Evolutionary conservation across 1,284 basidiomycete species (phyloP), one percentile per base, ranked within the genome.

Genomic region (Porphyrellus sp.): DNA sequence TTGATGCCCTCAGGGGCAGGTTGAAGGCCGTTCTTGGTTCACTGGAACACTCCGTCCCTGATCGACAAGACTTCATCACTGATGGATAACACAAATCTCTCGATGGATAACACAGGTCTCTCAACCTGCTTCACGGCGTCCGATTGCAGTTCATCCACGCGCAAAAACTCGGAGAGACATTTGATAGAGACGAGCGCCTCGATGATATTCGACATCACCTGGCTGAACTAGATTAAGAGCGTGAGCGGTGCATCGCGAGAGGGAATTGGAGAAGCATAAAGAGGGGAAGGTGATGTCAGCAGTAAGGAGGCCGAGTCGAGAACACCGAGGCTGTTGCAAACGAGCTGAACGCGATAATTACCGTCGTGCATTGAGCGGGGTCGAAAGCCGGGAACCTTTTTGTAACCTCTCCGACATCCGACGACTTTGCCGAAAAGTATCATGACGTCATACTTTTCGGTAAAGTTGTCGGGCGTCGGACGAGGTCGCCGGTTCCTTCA

Each of bases 251-350:
- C 86, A 96, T 93, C 1, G 85, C 88, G 31, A 98, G 77, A 21
- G 95, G 93, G 75, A 97, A 90, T 60, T 87, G 81, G 30, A 98
- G 76, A 0, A 98, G 78, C 79, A 92, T 89, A 75, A 98, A 98
- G 35, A 98, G 76, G 95, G 95, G 79, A 98, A 98, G 61, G 98
- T 93, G 56, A 94, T 76, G 63, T 97, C 93, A 2, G 90, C 83
- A 0, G 95, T 98, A 5, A 98, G 72, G 2, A n/a, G 93, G 91
- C 41, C 69, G 77, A 3, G 80, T 72, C 3, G 85, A 86, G 1
- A 85, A 83, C 20, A 78, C 66, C 0, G 91, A 87, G 37, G 92
- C 94, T 0, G 86, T 81, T 11, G 91, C 85, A 63, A 98, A 93
- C 0, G 93, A 91, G 50, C 86, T 85, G 71, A 96, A 93, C 0